These are phyloP conservation scores for Vitellaria paradoxa DNA, from an alignment of 179 eudicot genomes.

Conservation along the genomic window DNA sequence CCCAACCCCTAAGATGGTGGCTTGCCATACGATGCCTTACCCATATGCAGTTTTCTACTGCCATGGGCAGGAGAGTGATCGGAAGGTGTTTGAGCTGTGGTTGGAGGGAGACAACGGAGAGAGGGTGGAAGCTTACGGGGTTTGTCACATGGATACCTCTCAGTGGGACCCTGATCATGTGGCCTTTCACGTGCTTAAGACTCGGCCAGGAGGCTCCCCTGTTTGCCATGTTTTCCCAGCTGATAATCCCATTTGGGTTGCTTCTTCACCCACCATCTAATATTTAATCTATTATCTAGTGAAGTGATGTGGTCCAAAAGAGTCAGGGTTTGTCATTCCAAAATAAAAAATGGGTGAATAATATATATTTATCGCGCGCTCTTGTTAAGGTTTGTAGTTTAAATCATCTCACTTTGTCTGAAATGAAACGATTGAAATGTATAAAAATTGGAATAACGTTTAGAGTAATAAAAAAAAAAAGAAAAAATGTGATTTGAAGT, in stretches of 20 bases:
- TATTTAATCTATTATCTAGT: not conserved
- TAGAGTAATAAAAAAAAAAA: no score
- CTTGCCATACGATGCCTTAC: slow-evolving; percentile 34
- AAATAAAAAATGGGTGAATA: no score
- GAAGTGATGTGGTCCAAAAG: no score
- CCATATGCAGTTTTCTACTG: slow-evolving; percentile 35
- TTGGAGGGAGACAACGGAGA: slow-evolving; percentile 20
- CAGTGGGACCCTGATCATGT: slow-evolving; percentile 20
- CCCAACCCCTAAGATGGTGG: slow-evolving; percentile 15
- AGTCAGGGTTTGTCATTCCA: no score
- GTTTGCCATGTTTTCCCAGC: slow-evolving; percentile 47
- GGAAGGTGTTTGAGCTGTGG: slow-evolving; percentile 9
- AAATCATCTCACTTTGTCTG: no score
- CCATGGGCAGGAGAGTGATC: slow-evolving; percentile 20
- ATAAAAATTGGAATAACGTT: no score
- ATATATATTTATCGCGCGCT: no score
- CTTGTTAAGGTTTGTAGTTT: no score
- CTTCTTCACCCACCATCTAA: slow-evolving; percentile 10
- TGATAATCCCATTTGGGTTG: slow-evolving; percentile 35
- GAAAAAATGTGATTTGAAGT: no score
- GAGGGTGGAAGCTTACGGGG: slow-evolving; percentile 22
- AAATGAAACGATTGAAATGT: no score
- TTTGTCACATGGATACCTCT: slow-evolving; percentile 35
- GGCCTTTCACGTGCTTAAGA: slow-evolving; percentile 22
- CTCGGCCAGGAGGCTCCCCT: slow-evolving; percentile 24